Base-by-base conservation (phyloP, 306 rosid genomes). In the Quercus gilva region DNA sequence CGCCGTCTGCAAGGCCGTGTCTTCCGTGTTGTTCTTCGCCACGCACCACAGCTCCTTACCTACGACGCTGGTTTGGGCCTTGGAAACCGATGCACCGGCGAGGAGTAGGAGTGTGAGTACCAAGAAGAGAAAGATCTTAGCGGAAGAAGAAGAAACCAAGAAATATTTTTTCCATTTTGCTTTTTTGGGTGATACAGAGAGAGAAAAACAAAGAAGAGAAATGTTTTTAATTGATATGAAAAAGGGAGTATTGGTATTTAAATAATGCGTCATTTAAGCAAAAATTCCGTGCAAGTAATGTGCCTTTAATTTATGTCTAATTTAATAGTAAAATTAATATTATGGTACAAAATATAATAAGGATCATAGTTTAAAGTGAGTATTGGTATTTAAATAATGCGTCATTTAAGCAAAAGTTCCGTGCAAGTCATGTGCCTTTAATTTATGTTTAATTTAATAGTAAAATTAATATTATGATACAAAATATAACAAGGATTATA, bases 21-120 rank as follows among this genome's bases (percentile, higher is more conserved):
- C 99, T 60, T 90, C 97, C 7, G 96, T 94, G 90, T 93, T 91
- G 88, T 93, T 95, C 87, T 89, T 95, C 12, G 97, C 97, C 81
- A 91, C 97, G 84, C 99, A 95, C 98, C 99, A 95, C 5, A 95
- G 96, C 85, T 93, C 88, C 79, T 79, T 49, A 60, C 80, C 85
- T 4, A 56, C 81, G 23, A 78, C 79, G 67, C 84, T 83, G 69
- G 49, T 25, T 17, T 64, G 78, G 73, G 82, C 87, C 59, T 70
- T 78, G 37, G 67, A 33, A 21, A 33, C 51, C 1, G 57, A 76
- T 5, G 86, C 90, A 21, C 1, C 52, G 61, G 85, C 89, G 37
- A 80, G 58, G 60, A 65, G 55, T 12, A 84, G 75, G 6, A 87
- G 70, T 12, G 64, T 60, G 20, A 31, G 55, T 9, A 85, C 45